Evolutionary conservation across 2,329 filamentous ascomycete genomes (phyloP), one percentile per base, ranked within the genome.

Genomic region (Leptosphaerulina australis): DNA sequence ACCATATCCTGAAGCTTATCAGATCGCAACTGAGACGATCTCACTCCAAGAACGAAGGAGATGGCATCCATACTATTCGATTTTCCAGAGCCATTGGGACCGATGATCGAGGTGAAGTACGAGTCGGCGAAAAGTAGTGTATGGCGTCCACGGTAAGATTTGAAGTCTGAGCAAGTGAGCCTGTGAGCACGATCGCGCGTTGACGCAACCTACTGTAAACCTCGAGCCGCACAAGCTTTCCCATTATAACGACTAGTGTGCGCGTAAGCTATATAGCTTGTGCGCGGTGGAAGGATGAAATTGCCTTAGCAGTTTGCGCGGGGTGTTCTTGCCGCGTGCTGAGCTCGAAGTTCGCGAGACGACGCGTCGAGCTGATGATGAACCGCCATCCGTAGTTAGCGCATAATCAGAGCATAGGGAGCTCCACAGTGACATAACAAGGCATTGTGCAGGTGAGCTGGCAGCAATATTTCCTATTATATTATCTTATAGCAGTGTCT

Each of bases 31-130:
- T 97, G 93, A n/a, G 93, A 95, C 3, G 94, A 99, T 73, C 97
- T 97, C 74, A 99, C 97, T 60, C 94, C 94, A 49, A 99, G 84
- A 52, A 99, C 94, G 75, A 99, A 99, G 60, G 94, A 99, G 64
- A 99, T 99, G 63, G 94, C 94, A 73, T 99, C 94, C 94, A 99
- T 99, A 53, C 90, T 95, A 67, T 99, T 99, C 15, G 94, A 99
- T 76, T 99, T 99, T 59, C 94, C 94, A 26, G 94, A 97, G 79
- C 94, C 94, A 92, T 99, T 99, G 72, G 94, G 94, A 5, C 95
- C 94, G 69, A 99, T 97, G 69, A 99, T 97, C 31, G 94, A 99
- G 39, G 94, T 99, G 75, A 99, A 99, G 76, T 97, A 97, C 2
- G 92, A 95, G 78, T 99, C 93, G 68, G 93, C 93, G 67, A 99